phyloP scores from a whole-genome alignment of 1,139 yeast species.

The Blastobotrys illinoisensis region DNA sequence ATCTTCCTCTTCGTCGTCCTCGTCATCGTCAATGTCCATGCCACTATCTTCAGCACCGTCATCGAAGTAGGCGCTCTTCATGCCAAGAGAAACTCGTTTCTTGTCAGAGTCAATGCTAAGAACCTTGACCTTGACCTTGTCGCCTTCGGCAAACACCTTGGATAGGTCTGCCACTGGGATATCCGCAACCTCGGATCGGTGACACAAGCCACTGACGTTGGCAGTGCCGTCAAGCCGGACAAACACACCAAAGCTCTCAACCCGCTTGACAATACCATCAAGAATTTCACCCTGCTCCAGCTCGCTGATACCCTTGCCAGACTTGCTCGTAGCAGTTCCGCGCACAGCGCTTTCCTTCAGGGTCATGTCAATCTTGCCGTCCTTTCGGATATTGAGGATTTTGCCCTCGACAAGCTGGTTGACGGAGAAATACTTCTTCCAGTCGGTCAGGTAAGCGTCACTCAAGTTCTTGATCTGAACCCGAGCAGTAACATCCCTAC shows the following conservation, averaged over 20 bases:
- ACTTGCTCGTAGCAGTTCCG: conserved; percentile 50
- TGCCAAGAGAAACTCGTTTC: conserved; percentile 77
- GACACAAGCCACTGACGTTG: conserved; percentile 81
- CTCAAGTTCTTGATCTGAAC: conserved; percentile 79
- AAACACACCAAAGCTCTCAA: conserved; percentile 88
- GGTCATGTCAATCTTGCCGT: conserved; percentile 63
- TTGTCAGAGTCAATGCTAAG: conserved; percentile 57
- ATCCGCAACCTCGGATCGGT: conserved; percentile 80
- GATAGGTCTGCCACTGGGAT: conserved; percentile 46
- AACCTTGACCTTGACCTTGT: conserved; percentile 79
- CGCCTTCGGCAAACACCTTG: conserved; percentile 77
- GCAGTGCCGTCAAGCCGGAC: conserved; percentile 71
- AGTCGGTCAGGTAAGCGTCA: conserved; percentile 74
- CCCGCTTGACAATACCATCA: conserved; percentile 70
- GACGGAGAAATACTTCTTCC: conserved; percentile 71
- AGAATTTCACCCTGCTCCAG: conserved; percentile 61
- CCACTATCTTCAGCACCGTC: conserved; percentile 36
- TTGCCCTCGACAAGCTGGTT: conserved; percentile 77
- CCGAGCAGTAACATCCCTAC: conserved; percentile 68
- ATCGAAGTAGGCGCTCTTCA: conserved; percentile 86
- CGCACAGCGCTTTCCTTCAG: conserved; percentile 76
- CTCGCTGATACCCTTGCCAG: conserved; percentile 44
- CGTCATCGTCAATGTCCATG: conserved; percentile 31
- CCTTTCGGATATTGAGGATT: conserved; percentile 55
- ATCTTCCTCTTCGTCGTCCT: conserved; percentile 31